Evolutionary conservation across 2,329 filamentous ascomycete species (phyloP), one percentile per base, ranked within the genome.

Genomic region (Botrytis aclada): DNA sequence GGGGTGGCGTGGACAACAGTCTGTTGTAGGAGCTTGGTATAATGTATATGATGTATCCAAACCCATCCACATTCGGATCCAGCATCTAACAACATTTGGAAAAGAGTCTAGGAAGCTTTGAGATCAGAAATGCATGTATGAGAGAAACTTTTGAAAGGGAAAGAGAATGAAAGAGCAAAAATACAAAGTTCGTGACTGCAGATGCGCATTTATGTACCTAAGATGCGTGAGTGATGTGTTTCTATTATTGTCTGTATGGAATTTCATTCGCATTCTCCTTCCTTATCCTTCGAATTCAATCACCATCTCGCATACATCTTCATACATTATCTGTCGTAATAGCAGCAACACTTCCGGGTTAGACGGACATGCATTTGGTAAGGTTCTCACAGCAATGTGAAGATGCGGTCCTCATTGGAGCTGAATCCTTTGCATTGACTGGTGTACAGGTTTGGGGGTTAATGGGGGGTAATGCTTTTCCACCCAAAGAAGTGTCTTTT

Each of bases 241-340:
- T n/a, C n/a, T 62, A 62, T n/a, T 62, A n/a, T 62, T 62, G 34
- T 54, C 16, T n/a, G 32, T 6, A 32, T 51, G 34, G 25, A 32
- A 32, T 16, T 29, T 43, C 22, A 8, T 66, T 8, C 8, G 32
- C 29, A n/a, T 29, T 39, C 45, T 54, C 45, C 37, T 45, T 54
- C 32, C 16, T 43, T 32, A 12, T 37, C 14, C 63, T 29, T 39
- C n/a, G 51, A 56, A 29, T 18, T 56, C 64, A 29, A 37, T 29
- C 54, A 39, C 29, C 56, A 63, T 70, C 69, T 70, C 43, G 69
- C 41, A 70, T 63, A 70, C 12, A n/a, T 62, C 32, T 63, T 47
- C 20, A n/a, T 70, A 63, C 69, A 63, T 70, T 25, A 70, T 70
- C 69, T 63, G 58, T 58, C 41, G 41, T 39, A 63, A 47, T 22